Evolutionary conservation across 768 basidiomycete genomes (phyloP), one percentile per base, ranked within the genome.

Genomic region (Hygrocybe coccinea): DNA sequence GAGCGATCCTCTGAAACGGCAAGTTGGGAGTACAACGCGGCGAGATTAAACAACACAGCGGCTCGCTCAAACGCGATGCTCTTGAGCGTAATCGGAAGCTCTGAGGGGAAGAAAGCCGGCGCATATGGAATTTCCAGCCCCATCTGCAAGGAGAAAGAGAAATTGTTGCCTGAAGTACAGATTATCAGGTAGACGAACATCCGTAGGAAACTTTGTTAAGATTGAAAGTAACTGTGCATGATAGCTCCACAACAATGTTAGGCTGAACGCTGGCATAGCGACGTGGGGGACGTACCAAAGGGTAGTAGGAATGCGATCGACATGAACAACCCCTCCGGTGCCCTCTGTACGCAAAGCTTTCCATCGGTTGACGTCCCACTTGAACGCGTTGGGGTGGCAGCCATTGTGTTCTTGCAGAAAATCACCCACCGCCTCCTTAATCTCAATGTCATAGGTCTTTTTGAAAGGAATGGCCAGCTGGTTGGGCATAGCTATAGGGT

Each of bases 171-270:
- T 21, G 25, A 45, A 19, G 41, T 55, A 56, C 21, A 15, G 46
- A 10, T 33, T n/a, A 25, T 41, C 25, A 1, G 24, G 33, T 10
- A 34, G 33, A 37, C 52, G 44, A 22, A 84, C 95, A 69, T 95
- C 85, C 6, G 79, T 71, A 2, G 95, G 95, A 6, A 98, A 74
- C 66, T 97, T 97, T 11, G 86, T 84, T 58, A 90, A 70, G 33
- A 94, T 80, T 58, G 87, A 93, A 0, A 85, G 76, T 36, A 97
- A 82, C 66, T 95, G 95, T 3, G 92, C 89, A 61, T 97, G 89
- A 67, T 98, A 98, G 44, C 95, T 97, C 64, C 9, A 35, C 14
- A 62, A 57, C 11, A 47, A 35, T 36, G 47, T 52, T 41, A 41
- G 52, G 43, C 10, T 19, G 19, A 35, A 45, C 47, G 55, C 49